Percentiles rank a stretch among this genome's conserved stretches.
Evolutionary conservation across 306 rosid genomes (phyloP).

Genomic region (Senna siamea): DNA sequence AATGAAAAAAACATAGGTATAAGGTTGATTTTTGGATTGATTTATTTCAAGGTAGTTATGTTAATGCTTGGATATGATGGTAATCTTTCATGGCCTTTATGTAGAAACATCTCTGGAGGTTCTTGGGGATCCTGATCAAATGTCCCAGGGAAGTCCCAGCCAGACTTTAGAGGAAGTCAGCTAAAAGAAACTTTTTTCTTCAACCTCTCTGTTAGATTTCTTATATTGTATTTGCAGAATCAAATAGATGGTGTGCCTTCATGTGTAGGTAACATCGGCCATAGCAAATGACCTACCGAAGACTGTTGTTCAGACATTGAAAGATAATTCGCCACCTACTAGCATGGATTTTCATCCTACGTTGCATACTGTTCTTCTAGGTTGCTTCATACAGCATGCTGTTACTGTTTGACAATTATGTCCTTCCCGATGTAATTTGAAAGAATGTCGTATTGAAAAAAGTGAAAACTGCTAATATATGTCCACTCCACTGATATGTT

Average conservation of each 20-base stretch:
- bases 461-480: slow-evolving; percentile 10
- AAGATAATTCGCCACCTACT: slow-evolving; percentile 27
- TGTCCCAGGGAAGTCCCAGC: background rate
- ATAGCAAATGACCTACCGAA: slow-evolving; percentile 4
- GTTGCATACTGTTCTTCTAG: slow-evolving; percentile 32
- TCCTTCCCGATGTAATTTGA: background rate
- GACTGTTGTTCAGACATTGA: slow-evolving; percentile 34
- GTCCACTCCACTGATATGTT: background rate
- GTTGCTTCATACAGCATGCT: slow-evolving; percentile 27
- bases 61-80: background rate
- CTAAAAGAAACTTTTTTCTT: slow-evolving; percentile 12
- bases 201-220: slow-evolving; percentile 13
- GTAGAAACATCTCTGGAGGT: slow-evolving; percentile 27
- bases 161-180: slow-evolving; percentile 32
- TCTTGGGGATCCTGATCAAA: slow-evolving; percentile 31
- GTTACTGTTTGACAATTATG: slow-evolving; percentile 3
- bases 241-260: background rate
- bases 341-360: slow-evolving; percentile 46
- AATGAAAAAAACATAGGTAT: background rate
- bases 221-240: background rate
- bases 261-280: slow-evolving; percentile 30
- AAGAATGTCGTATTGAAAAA: background rate
- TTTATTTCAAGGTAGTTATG: background rate
- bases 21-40: background rate
- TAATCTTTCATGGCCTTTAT: slow-evolving; percentile 12